Evolutionary conservation across 2,329 filamentous ascomycete genomes (phyloP), one percentile per base, ranked within the genome.

Genomic region (Penicillium fuscoglaucum): DNA sequence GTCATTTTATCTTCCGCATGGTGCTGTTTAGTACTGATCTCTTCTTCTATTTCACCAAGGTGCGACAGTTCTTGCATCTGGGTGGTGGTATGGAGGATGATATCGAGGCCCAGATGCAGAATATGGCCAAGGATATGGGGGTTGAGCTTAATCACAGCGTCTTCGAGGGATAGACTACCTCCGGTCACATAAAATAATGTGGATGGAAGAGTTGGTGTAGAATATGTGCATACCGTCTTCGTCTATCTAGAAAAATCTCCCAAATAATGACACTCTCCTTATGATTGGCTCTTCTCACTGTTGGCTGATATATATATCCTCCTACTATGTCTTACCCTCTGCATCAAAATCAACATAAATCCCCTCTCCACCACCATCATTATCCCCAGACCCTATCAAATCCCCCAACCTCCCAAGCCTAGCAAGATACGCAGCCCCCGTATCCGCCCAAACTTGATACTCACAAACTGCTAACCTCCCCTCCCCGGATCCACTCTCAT

Each of bases 1-100:
- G 85, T 24, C 93, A 98, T 77, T 53, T 96, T 21, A 67, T 96
- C n/a, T 98, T 98, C 78, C 86, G 87, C 66, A 73, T 87, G 1
- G 90, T 96, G 37, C 74, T 99, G 66, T 78, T 91, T 17, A 81
- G 84, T 5, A 90, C 87, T 17, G 95, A 98, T 74, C 71, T 96
- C 0, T 85, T 89, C 12, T 99, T 96, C 74, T 96, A 90, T 74
- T 89, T 89, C 66, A 89, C 87, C 67, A 90, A 90, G 77, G 51
- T 96, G 7, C 83, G 86, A 65, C 93, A 98, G 78, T 83, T 85
- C 72, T 71, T 97, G 13, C 90, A 90, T 0, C 75, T 87, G 3
- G 91, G 93, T 0, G 83, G 87, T 10, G 93, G 93, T 0, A 95
- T 98, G 90, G 95, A 98, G 73, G 93, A 97, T 71, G 91, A 93